A percentile compares a stretch with the other conserved stretches of the same genome.
phyloP scores from a whole-genome alignment of 768 basidiomycete species.

The Tricholoma matsutake region DNA sequence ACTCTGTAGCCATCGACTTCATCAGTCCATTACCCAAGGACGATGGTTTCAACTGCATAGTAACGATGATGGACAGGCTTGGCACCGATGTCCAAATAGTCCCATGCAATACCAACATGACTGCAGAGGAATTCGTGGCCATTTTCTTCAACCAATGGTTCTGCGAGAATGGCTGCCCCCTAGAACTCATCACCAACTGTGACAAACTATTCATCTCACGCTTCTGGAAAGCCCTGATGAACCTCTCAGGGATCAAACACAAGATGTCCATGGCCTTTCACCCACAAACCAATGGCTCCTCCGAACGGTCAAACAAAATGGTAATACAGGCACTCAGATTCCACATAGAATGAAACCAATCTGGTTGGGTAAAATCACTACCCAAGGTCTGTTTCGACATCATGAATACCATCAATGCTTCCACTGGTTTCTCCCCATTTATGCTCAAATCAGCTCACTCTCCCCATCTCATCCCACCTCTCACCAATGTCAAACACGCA shows the following conservation, averaged over 20 bases:
- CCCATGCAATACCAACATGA: too few species aligned
- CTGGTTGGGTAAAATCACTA: too few species aligned
- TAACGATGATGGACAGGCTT: constrained; percentile 19
- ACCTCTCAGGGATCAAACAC: background rate
- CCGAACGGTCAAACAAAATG: too few species aligned
- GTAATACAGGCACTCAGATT: too few species aligned
- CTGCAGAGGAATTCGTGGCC: too few species aligned
- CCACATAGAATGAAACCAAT: too few species aligned
- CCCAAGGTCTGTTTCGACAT: constrained; percentile 27
- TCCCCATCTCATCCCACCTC: constrained; percentile 13
- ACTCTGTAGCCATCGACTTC: constrained; percentile 27
- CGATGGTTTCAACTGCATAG: constrained; percentile 21
- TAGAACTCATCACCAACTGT: too few species aligned
- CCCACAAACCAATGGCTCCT: constrained; percentile 27
- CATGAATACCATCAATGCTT: constrained; percentile 17
- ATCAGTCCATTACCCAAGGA: constrained; percentile 30
- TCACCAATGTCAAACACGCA: background rate
- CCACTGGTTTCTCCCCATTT: too few species aligned
- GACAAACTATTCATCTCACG: constrained; percentile 25
- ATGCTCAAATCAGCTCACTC: constrained; percentile 14
- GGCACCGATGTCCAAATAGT: constrained; percentile 5
- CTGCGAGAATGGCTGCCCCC: constrained; percentile 29
- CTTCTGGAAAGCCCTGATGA: background rate
- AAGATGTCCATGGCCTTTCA: constrained; percentile 28
- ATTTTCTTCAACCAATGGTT: too few species aligned